phyloP scores from a whole-genome alignment of 371 early-diverging fungal genomes.

The Choanephora cucurbitarum region DNA sequence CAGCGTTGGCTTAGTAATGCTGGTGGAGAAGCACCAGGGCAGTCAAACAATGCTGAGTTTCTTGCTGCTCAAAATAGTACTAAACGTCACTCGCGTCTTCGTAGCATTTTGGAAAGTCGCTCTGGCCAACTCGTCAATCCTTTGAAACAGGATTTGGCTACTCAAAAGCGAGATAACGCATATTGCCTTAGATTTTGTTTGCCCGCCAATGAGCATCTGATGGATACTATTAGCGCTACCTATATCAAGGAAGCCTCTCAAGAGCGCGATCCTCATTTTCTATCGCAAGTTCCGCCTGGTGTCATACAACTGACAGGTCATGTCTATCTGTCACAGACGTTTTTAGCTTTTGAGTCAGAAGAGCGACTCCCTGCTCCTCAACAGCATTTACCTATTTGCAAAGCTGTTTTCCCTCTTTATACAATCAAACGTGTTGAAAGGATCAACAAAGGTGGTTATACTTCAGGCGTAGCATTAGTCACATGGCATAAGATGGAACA shows the following conservation, averaged over 20 bases:
- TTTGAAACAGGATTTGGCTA: slow-evolving; percentile 59
- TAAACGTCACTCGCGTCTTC: slow-evolving; percentile 1
- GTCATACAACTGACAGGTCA: slow-evolving; percentile 18
- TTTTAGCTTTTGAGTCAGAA: slow-evolving; percentile 64
- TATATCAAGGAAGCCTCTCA: slow-evolving; percentile 38
- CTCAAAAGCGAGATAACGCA: slow-evolving; percentile 76
- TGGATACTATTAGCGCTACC: slow-evolving; percentile 57
- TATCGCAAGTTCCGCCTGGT: slow-evolving; percentile 26
- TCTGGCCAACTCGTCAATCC: slow-evolving; percentile 42
- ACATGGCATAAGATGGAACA: slow-evolving; percentile 67
- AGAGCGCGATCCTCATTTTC: slow-evolving; percentile 14
- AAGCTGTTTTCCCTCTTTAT: slow-evolving; percentile 82
- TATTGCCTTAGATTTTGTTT: slow-evolving; percentile 75
- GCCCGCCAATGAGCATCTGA: slow-evolving; percentile 64
- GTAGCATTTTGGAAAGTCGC: not conserved
- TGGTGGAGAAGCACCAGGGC: slow-evolving; percentile 65
- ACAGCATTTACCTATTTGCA: slow-evolving; percentile 55
- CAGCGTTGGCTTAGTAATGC: slow-evolving; percentile 82
- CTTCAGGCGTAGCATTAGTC: slow-evolving; percentile 43
- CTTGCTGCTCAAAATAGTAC: slow-evolving; percentile 8
- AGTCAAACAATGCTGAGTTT: slow-evolving; percentile 32
- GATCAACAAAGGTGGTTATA: slow-evolving; percentile 50
- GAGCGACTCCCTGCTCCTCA: slow-evolving; percentile 46
- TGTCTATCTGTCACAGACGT: slow-evolving; percentile 80
- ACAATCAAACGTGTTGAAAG: slow-evolving; percentile 90